A percentile compares a stretch with the other conserved stretches of the same genome.
These are phyloP conservation scores for Phallus indusiatus DNA, from an alignment of 768 basidiomycete genomes.

Conservation along the genomic window DNA sequence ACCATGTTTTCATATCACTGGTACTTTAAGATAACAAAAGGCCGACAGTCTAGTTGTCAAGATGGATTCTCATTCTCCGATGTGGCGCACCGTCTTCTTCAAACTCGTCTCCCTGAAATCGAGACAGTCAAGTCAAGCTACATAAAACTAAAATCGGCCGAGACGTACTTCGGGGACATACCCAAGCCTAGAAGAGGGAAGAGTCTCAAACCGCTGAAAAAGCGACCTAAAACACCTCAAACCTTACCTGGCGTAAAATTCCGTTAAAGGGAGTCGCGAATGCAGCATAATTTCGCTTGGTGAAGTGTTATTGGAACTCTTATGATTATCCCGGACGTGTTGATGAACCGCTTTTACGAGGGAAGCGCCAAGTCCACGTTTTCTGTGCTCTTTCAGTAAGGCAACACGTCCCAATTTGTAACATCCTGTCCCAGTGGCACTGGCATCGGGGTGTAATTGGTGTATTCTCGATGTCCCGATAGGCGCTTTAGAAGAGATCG, in stretches of 20 bases:
- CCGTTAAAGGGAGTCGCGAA: slow-evolving; percentile 62
- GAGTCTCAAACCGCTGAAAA: too few relatives aligned
- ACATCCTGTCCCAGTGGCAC: slow-evolving; percentile 25
- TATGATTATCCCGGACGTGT: slow-evolving; percentile 41
- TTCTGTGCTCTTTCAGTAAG: slow-evolving; percentile 56
- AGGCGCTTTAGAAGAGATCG: slow-evolving; percentile 48
- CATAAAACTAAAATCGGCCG: not conserved
- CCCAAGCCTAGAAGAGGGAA: slow-evolving; percentile 13
- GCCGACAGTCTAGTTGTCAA: not conserved
- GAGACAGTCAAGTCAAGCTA: slow-evolving; percentile 11
- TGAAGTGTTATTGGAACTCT: slow-evolving; percentile 13
- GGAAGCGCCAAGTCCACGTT: slow-evolving; percentile 51
- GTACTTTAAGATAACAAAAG: not conserved
- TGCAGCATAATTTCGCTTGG: slow-evolving; percentile 43
- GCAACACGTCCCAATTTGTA: slow-evolving; percentile 71
- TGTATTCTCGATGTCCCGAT: slow-evolving; percentile 60
- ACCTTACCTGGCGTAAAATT: slow-evolving; percentile 74
- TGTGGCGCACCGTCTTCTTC: slow-evolving; percentile 81
- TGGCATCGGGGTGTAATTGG: too few relatives aligned
- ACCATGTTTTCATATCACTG: not conserved
- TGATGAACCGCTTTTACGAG: slow-evolving; percentile 56
- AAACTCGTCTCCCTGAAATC: slow-evolving; percentile 54
- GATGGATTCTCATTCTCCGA: slow-evolving; percentile 63
- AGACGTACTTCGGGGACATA: slow-evolving; percentile 44
- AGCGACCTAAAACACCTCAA: too few relatives aligned